Evolutionary conservation across 2,329 filamentous ascomycete genomes (phyloP).

Genomic region (Fusarium praegraminearum): DNA sequence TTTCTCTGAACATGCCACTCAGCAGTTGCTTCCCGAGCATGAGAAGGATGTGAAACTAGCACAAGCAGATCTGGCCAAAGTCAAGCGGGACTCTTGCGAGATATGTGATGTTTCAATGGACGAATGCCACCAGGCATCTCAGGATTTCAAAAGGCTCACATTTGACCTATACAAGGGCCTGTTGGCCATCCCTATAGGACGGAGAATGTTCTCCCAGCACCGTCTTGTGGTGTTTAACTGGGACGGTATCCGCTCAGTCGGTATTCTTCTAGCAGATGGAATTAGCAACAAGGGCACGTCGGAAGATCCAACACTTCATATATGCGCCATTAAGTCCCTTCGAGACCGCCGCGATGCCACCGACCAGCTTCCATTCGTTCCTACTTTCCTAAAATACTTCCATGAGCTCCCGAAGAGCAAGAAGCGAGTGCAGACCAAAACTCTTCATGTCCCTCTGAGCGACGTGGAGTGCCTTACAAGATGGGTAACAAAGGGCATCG

Average conservation of each 20-base stretch:
- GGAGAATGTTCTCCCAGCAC: slow-evolving; percentile 80
- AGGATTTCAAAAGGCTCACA: slow-evolving; percentile 84
- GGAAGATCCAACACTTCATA: slow-evolving; percentile 76
- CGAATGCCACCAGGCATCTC: slow-evolving; percentile 81
- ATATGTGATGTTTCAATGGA: slow-evolving; percentile 86
- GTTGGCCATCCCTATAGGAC: slow-evolving; percentile 83
- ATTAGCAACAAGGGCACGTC: slow-evolving; percentile 68
- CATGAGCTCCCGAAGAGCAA: slow-evolving; percentile 74
- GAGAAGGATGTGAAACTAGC: slow-evolving; percentile 94
- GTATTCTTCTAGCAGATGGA: slow-evolving; percentile 83
- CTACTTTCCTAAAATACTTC: slow-evolving; percentile 75
- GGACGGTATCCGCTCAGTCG: slow-evolving; percentile 85
- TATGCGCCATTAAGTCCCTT: slow-evolving; percentile 80
- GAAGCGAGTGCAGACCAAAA: slow-evolving; percentile 75
- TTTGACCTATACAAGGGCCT: slow-evolving; percentile 82
- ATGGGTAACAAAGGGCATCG: slow-evolving; percentile 69
- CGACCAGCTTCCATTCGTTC: slow-evolving; percentile 88
- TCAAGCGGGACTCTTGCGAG: slow-evolving; percentile 85
- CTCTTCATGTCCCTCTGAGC: slow-evolving; percentile 75
- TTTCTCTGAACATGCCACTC: slow-evolving; percentile 97
- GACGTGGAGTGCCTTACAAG: slow-evolving; percentile 89
- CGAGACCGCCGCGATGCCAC: slow-evolving; percentile 78
- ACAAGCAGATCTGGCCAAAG: slow-evolving; percentile 89
- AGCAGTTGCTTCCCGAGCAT: slow-evolving; percentile 92
- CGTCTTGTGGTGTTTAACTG: slow-evolving; percentile 86